Evolutionary conservation across 208 protist genomes (phyloP).

Genomic region (Leishmania aethiopica): DNA sequence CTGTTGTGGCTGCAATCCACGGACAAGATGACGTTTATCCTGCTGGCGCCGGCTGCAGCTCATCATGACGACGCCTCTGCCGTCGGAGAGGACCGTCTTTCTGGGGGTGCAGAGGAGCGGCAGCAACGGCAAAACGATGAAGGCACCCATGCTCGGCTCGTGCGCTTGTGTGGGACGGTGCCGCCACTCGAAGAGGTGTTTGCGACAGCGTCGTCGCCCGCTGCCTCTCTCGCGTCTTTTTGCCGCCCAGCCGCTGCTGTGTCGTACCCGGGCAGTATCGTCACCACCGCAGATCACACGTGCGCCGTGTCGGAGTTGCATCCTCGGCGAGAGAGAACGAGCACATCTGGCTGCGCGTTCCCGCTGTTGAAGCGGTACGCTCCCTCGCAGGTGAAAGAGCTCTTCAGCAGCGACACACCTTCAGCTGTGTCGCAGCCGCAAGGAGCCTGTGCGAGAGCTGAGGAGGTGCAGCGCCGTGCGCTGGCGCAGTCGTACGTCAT

Average conservation of each 20-base stretch:
- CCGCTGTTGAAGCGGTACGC: conserved; percentile 27
- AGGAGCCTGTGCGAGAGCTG: neutral
- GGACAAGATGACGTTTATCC: conserved; percentile 93
- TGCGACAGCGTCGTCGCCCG: neutral
- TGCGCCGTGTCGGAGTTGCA: neutral
- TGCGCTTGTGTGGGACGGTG: neutral
- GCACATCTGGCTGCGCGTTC: neutral
- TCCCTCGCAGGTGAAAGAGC: neutral
- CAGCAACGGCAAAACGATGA: neutral
- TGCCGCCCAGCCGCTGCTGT: neutral
- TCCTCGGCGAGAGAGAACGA: too few species aligned
- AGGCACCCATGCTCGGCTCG: neutral
- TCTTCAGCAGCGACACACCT: neutral
- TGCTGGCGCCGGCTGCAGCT: conserved; percentile 47
- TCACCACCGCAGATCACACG: conserved; percentile 4
- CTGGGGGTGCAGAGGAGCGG: neutral
- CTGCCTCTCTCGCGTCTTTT: neutral
- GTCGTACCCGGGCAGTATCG: conserved; percentile 24
- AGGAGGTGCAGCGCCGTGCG: neutral
- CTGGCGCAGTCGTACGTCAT: conserved; percentile 39
- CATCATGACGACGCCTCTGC: neutral
- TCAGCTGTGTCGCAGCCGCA: neutral
- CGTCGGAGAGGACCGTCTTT: neutral
- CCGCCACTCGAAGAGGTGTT: conserved; percentile 9
- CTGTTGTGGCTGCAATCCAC: conserved; percentile 69